Percentiles rank a stretch among this genome's conserved stretches.
These are phyloP conservation scores for Melocanna baccifera DNA, from an alignment of 176 grass and related monocot genomes.

Conservation along the genomic window DNA sequence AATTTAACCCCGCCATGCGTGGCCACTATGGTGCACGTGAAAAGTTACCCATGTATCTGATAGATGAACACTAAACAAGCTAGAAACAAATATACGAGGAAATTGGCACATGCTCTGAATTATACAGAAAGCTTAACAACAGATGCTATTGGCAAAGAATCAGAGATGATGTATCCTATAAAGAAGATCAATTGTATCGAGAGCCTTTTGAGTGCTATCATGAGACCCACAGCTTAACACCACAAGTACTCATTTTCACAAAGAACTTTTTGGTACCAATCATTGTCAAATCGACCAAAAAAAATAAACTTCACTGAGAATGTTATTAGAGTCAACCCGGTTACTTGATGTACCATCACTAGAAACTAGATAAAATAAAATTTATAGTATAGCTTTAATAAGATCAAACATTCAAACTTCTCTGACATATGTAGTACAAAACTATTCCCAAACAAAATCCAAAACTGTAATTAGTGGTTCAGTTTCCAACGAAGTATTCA, in stretches of 20 bases:
- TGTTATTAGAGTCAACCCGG: neutral
- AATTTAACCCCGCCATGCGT: too few species aligned
- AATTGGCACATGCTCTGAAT: slow-evolving; percentile 27
- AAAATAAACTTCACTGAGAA: slow-evolving; percentile 6
- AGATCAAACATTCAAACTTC: neutral
- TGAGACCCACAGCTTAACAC: slow-evolving; percentile 34
- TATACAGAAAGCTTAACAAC: slow-evolving; percentile 22
- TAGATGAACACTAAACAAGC: slow-evolving; percentile 32
- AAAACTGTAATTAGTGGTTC: neutral
- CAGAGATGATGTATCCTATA: slow-evolving; percentile 30
- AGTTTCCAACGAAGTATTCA: slow-evolving; percentile 3
- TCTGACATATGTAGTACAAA: neutral
- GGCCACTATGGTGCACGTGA: too few species aligned
- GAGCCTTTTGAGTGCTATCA: slow-evolving; percentile 41
- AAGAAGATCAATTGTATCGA: slow-evolving; percentile 39
- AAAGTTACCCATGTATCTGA: neutral
- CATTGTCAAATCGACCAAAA: slow-evolving; percentile 9
- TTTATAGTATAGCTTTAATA: neutral
- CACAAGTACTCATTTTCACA: slow-evolving; percentile 33
- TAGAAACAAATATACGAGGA: neutral
- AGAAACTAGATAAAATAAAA: slow-evolving; percentile 16
- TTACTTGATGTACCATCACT: neutral
- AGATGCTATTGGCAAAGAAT: slow-evolving; percentile 34
- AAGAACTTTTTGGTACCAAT: slow-evolving; percentile 37
- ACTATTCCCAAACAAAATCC: neutral